phyloP scores from a whole-genome alignment of 441 rosid species.

The Erysimum pusillum region DNA sequence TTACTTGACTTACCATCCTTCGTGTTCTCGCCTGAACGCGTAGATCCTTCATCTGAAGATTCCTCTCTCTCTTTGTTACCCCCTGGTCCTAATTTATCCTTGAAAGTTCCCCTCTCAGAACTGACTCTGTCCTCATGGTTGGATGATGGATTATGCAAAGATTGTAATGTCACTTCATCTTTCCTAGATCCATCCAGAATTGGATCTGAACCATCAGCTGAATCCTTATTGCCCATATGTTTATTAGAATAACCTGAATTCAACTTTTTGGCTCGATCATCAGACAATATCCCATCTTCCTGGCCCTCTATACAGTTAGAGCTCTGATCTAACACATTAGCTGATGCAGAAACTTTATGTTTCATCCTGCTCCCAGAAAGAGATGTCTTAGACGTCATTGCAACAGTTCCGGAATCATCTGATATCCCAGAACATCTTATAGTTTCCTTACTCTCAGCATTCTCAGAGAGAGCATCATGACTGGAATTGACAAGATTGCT shows the following conservation, averaged over 20 bases:
- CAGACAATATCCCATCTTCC: conserved; percentile 67
- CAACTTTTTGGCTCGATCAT: conserved; percentile 52
- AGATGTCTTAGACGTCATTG: conserved; percentile 48
- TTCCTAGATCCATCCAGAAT: conserved; percentile 51
- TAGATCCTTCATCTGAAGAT: conserved; percentile 48
- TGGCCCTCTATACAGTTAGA: conserved; percentile 61
- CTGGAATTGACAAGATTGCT: conserved; percentile 66
- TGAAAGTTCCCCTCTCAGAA: conserved; percentile 31
- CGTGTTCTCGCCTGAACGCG: conserved; percentile 52
- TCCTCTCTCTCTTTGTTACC: conserved; percentile 49
- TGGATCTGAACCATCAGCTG: conserved; percentile 58
- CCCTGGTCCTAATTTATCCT: conserved; percentile 52
- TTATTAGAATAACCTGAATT: conserved; percentile 45
- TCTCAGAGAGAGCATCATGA: conserved; percentile 69
- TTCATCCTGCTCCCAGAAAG: conserved; percentile 47
- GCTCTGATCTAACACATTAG: conserved; percentile 49
- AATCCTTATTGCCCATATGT: conserved; percentile 55
- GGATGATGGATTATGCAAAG: conserved; percentile 45
- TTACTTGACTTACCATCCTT: conserved; percentile 52
- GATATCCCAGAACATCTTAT: conserved; percentile 54
- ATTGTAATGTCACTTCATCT: conserved; percentile 52
- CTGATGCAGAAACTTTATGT: conserved; percentile 50
- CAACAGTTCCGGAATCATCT: conserved; percentile 56
- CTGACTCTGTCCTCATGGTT: conserved; percentile 32
- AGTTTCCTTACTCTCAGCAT: conserved; percentile 66